These are phyloP conservation scores for Plantago coronopus DNA, from an alignment of 305 asterid genomes.

Conservation along the genomic window DNA sequence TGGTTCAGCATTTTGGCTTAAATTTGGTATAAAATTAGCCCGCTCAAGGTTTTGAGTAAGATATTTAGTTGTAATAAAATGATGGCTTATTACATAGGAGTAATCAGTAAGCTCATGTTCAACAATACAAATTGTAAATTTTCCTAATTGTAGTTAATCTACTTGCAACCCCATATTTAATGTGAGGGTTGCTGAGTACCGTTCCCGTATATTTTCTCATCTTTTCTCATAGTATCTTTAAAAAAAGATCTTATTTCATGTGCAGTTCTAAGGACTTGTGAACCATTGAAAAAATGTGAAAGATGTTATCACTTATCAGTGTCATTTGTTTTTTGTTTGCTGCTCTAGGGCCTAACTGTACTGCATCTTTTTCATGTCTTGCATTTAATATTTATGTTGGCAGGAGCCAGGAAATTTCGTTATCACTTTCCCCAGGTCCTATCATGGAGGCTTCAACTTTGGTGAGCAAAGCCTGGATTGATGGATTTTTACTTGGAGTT, in stretches of 20 bases:
- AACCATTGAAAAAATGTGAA: constrained; percentile 12
- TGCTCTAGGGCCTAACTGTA: constrained; percentile 10
- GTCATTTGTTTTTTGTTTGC: constrained; percentile 4
- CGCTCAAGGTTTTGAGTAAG: neutral
- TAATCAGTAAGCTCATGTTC: neutral
- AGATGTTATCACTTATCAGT: constrained; percentile 6
- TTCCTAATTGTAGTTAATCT: neutral
- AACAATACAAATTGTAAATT: no score
- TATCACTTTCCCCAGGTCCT: constrained; percentile 91
- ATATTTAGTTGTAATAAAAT: no score
- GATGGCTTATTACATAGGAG: neutral
- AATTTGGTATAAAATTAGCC: no score
- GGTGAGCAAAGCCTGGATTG: constrained; percentile 47
- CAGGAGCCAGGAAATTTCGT: constrained; percentile 99
- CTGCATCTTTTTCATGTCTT: constrained; percentile 13
- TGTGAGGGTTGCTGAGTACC: no score
- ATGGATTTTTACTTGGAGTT: constrained; percentile 14
- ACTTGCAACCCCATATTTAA: neutral
- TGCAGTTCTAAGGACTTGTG: neutral
- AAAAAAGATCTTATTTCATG: neutral
- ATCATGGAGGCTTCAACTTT: constrained; percentile 96
- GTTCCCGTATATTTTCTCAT: no score
- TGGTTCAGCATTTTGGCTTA: no score
- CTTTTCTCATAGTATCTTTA: no score
- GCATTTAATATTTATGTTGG: constrained; percentile 25